Evolutionary conservation across 345 rosid species (phyloP).

Genomic region (Mallotus nudiflorus): DNA sequence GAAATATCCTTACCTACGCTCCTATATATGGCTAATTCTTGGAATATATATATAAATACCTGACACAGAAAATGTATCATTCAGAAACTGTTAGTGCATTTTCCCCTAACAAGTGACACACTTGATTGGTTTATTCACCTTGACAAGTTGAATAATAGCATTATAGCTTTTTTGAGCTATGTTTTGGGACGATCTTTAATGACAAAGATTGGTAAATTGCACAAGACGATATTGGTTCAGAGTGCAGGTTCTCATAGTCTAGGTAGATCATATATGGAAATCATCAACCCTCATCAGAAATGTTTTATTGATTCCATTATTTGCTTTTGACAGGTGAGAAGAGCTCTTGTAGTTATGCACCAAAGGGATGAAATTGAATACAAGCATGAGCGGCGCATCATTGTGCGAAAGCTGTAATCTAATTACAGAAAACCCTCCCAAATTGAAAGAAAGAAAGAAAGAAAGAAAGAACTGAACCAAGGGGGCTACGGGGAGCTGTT

Average conservation of each 20-base stretch:
- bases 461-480: not conserved
- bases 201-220: not conserved
- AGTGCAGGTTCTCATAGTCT: too few relatives aligned
- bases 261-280: not conserved
- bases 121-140: too few relatives aligned
- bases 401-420: slow-evolving; percentile 57
- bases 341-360: slow-evolving; percentile 95
- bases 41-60: too few relatives aligned
- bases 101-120: too few relatives aligned
- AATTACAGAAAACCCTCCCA: not conserved
- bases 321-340: slow-evolving; percentile 60
- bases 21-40: not conserved
- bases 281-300: not conserved
- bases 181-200: too few relatives aligned
- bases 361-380: slow-evolving; percentile 98
- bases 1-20: not conserved
- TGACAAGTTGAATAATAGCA: too few relatives aligned
- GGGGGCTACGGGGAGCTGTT: too few relatives aligned
- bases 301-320: not conserved
- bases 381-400: slow-evolving; percentile 78
- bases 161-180: too few relatives aligned
- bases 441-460: not conserved
- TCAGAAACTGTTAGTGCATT: too few relatives aligned
- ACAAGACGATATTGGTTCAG: not conserved
- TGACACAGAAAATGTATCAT: too few relatives aligned